These are phyloP conservation scores for Ilyonectria mors-panacis DNA, from an alignment of 2,329 filamentous ascomycete species.

Conservation along the genomic window DNA sequence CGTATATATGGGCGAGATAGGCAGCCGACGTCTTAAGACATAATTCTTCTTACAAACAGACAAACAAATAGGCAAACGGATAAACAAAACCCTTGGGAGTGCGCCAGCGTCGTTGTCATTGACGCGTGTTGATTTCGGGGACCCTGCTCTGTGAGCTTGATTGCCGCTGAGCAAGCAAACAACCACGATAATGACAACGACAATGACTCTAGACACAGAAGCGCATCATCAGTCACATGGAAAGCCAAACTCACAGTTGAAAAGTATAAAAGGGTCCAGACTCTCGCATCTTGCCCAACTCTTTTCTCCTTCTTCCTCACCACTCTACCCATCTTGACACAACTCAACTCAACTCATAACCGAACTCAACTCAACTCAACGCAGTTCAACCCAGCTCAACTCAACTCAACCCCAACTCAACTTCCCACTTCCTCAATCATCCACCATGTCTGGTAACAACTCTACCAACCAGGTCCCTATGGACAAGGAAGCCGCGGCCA, in stretches of 20 bases:
- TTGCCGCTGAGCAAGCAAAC: not conserved
- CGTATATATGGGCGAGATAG: too few species aligned
- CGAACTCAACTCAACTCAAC: not conserved
- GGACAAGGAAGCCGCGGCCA: conserved; percentile 27
- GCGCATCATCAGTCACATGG: not conserved
- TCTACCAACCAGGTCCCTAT: not conserved
- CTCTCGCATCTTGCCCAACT: not conserved
- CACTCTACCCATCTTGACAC: conserved; percentile 6
- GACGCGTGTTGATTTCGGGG: too few species aligned
- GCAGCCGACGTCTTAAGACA: too few species aligned
- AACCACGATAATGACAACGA: not conserved
- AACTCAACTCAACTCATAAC: conserved; percentile 6
- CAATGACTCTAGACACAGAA: not conserved
- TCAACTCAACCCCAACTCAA: not conserved
- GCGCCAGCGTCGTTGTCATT: too few species aligned
- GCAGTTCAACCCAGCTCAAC: not conserved
- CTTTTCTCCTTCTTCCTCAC: conserved; percentile 11
- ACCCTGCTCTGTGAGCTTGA: too few species aligned
- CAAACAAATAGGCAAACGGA: too few species aligned
- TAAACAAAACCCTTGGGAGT: too few species aligned
- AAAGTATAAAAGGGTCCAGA: conserved; percentile 30
- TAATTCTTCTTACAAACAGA: too few species aligned
- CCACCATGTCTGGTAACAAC: conserved; percentile 23
- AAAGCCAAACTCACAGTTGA: not conserved
- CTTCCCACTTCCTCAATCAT: not conserved